Percentiles rank a stretch among this genome's conserved stretches.
phyloP scores from a whole-genome alignment of 352 stramenopile species.

The Phytophthora uliginosa region DNA sequence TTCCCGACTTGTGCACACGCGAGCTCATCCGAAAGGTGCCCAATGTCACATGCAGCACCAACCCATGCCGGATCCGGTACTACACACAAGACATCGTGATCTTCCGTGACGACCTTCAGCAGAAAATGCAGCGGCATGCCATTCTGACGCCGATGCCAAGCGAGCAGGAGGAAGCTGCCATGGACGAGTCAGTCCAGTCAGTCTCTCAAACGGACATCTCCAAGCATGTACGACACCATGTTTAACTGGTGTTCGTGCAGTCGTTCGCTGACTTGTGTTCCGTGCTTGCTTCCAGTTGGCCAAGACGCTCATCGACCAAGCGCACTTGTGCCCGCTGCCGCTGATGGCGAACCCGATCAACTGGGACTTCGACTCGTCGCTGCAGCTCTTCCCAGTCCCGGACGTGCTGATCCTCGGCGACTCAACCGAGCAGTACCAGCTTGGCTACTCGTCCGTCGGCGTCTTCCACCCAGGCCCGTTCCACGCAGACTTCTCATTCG shows the following conservation, averaged over 20 bases:
- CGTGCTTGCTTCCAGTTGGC: slow-evolving; percentile 58
- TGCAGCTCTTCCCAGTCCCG: slow-evolving; percentile 94
- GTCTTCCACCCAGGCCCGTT: slow-evolving; percentile 88
- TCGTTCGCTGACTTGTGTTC: slow-evolving; percentile 10
- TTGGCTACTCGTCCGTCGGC: slow-evolving; percentile 84
- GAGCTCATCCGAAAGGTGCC: slow-evolving; percentile 78
- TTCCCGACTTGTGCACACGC: slow-evolving; percentile 75
- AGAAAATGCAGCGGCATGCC: slow-evolving; percentile 92
- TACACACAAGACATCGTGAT: slow-evolving; percentile 96
- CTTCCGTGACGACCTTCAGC: slow-evolving; percentile 93
- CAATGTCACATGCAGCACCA: slow-evolving; percentile 89
- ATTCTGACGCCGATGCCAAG: slow-evolving; percentile 70
- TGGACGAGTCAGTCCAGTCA: slow-evolving; percentile 30
- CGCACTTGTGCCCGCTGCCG: slow-evolving; percentile 93
- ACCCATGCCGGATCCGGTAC: slow-evolving; percentile 94
- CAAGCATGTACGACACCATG: slow-evolving; percentile 70
- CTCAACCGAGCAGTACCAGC: slow-evolving; percentile 85
- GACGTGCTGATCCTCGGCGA: slow-evolving; percentile 91
- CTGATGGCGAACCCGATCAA: slow-evolving; percentile 93
- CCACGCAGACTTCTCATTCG: slow-evolving; percentile 89
- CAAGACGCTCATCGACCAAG: slow-evolving; percentile 94
- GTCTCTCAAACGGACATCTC: slow-evolving; percentile 75
- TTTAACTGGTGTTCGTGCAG: slow-evolving; percentile 3
- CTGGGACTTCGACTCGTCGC: slow-evolving; percentile 94
- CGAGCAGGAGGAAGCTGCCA: slow-evolving; percentile 38